These are phyloP conservation scores for Pleurotus djamor DNA, from an alignment of 768 basidiomycete genomes.

Conservation along the genomic window DNA sequence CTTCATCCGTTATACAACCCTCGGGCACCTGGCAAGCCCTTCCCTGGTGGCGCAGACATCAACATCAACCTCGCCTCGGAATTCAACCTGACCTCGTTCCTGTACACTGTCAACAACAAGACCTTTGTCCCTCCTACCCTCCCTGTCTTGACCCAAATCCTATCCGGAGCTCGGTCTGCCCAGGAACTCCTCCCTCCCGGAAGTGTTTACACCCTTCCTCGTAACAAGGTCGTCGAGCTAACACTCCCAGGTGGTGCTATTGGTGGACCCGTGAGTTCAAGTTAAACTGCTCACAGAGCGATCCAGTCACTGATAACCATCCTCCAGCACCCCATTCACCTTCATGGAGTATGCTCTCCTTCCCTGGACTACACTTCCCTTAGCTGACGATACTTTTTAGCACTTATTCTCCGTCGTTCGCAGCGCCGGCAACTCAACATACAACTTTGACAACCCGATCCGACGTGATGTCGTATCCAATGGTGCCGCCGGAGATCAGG, in stretches of 20 bases:
- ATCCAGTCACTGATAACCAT: conserved; percentile 2
- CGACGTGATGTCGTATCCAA: conserved; percentile 47
- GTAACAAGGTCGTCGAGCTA: conserved; percentile 35
- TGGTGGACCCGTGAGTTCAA: conserved; percentile 21
- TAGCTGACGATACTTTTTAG: conserved; percentile 14
- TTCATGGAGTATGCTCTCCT: conserved; percentile 31
- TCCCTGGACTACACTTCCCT: too few species aligned
- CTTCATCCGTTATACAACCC: neutral
- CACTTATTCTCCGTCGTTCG: conserved; percentile 37
- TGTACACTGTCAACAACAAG: conserved; percentile 20
- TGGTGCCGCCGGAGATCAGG: conserved; percentile 26
- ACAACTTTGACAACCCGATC: conserved; percentile 48
- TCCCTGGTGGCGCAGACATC: conserved; percentile 8
- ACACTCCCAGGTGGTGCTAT: conserved; percentile 22
- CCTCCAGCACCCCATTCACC: conserved; percentile 35
- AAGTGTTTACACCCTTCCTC: conserved; percentile 28
- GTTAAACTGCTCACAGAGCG: neutral
- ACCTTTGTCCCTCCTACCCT: conserved; percentile 25
- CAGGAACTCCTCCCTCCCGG: conserved; percentile 26
- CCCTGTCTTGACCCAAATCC: conserved; percentile 37
- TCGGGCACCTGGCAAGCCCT: conserved; percentile 1
- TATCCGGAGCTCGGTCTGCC: conserved; percentile 29
- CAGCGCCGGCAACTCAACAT: conserved; percentile 25
- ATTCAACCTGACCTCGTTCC: conserved; percentile 5
- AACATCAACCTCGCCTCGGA: conserved; percentile 14